Conservation (phyloP, 208 protist genomes). For the Crithidia mellificae region DNA sequence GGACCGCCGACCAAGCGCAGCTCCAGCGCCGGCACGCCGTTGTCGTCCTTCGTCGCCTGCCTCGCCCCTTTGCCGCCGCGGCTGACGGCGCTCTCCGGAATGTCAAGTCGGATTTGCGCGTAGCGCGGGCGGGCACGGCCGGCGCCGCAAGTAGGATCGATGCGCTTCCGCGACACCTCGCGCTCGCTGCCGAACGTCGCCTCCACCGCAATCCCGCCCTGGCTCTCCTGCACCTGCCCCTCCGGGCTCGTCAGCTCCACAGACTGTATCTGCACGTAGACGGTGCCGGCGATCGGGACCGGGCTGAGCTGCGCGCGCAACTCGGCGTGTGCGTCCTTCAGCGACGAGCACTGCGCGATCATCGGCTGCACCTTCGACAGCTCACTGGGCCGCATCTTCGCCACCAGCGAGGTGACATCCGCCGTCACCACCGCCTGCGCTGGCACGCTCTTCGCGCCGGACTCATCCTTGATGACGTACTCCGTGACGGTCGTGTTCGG, state of each 20-base stretch:
- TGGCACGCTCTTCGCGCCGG: constrained; percentile 16
- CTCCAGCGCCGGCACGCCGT: constrained; percentile 35
- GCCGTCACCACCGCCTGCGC: constrained; percentile 45
- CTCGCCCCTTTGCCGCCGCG: neutral
- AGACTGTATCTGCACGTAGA: constrained; percentile 75
- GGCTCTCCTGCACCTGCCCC: constrained; percentile 35
- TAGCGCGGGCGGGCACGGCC: constrained; percentile 23
- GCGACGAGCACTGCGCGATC: constrained; percentile 60
- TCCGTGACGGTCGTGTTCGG: constrained; percentile 45
- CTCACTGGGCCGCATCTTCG: constrained; percentile 62
- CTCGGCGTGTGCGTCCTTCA: constrained; percentile 68
- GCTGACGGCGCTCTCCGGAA: constrained; percentile 16
- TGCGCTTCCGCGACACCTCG: constrained; percentile 42
- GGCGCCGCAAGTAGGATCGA: neutral
- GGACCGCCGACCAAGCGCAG: constrained; percentile 35
- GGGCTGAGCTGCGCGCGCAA: constrained; percentile 53
- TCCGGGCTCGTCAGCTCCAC: constrained; percentile 51
- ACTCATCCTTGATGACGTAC: constrained; percentile 35
- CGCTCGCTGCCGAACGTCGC: constrained; percentile 47
- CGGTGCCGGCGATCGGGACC: constrained; percentile 44
- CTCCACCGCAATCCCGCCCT: constrained; percentile 48
- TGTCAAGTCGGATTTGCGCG: constrained; percentile 44
- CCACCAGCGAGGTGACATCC: constrained; percentile 75
- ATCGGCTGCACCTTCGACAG: constrained; percentile 65
- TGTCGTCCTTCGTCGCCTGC: neutral